Conservation (phyloP, 352 stramenopile genomes). For the Phytopythium helicoides region DNA sequence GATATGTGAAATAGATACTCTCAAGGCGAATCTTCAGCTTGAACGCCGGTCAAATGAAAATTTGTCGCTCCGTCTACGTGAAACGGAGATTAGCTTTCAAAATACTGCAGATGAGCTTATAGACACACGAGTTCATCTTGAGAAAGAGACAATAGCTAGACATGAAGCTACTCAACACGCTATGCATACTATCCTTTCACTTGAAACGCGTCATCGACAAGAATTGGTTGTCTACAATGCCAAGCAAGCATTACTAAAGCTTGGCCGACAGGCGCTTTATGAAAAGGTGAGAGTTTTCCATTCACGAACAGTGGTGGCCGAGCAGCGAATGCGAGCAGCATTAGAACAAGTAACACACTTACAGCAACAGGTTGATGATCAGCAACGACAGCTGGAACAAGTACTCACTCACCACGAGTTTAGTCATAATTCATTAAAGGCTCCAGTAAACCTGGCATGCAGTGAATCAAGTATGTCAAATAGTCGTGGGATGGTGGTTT, state of each 20-base stretch:
- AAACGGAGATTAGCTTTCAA: conserved; percentile 43
- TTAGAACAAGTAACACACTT: conserved; percentile 41
- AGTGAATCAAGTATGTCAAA: too few species aligned
- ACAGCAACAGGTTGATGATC: conserved; percentile 28
- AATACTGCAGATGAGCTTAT: conserved; percentile 45
- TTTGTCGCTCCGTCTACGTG: conserved; percentile 47
- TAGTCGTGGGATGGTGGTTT: conserved; percentile 33
- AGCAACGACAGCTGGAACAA: conserved; percentile 43
- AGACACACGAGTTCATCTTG: conserved; percentile 40
- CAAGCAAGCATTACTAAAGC: conserved; percentile 48
- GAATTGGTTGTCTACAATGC: conserved; percentile 51
- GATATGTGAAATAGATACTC: conserved; percentile 21
- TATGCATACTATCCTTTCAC: conserved; percentile 34
- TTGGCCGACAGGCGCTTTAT: conserved; percentile 61
- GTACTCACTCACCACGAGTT: conserved; percentile 48
- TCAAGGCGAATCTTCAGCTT: conserved; percentile 51
- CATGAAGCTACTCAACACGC: conserved; percentile 48
- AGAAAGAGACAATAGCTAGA: conserved; percentile 40
- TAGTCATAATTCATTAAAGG: conserved; percentile 36
- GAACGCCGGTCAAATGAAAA: conserved; percentile 46
- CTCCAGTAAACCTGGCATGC: too few species aligned
- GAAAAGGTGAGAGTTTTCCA: conserved; percentile 65
- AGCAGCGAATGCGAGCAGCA: conserved; percentile 51
- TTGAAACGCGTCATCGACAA: conserved; percentile 52
- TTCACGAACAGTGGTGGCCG: conserved; percentile 38